Percentiles rank a stretch among this genome's conserved stretches.
These are phyloP conservation scores for Linderniella brevidens DNA, from an alignment of 257 asterid species.

Conservation along the genomic window DNA sequence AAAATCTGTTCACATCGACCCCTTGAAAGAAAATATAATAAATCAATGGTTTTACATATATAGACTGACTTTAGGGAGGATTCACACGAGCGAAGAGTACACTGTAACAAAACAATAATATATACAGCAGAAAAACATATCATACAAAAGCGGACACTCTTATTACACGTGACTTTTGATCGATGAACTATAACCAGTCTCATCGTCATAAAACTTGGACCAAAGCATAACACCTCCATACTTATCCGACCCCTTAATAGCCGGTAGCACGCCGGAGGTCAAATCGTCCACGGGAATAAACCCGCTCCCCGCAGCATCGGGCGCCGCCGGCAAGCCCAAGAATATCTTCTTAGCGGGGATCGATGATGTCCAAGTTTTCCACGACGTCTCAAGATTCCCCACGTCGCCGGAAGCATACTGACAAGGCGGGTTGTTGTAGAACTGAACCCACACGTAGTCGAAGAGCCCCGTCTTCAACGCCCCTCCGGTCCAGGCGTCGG, in stretches of 20 bases:
- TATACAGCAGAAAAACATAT: too few species aligned
- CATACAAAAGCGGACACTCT: too few species aligned
- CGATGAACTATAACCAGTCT: conserved; percentile 29
- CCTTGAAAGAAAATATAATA: too few species aligned
- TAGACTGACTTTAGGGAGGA: too few species aligned
- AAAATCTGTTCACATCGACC: too few species aligned
- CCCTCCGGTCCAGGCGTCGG: conserved; percentile 28
- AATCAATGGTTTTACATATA: too few species aligned
- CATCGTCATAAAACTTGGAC: conserved; percentile 53
- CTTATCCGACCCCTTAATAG: conserved; percentile 22
- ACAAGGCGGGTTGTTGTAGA: conserved; percentile 53
- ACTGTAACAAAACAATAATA: too few species aligned
- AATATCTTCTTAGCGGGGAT: conserved; percentile 25
- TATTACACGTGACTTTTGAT: conserved; percentile 20
- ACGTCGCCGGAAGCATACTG: conserved; percentile 27
- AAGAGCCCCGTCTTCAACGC: conserved; percentile 36
- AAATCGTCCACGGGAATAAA: conserved; percentile 33
- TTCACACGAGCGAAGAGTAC: too few species aligned
- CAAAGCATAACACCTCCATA: conserved; percentile 81
- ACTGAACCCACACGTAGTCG: conserved; percentile 63
- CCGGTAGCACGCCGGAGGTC: conserved; percentile 32
- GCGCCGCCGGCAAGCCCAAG: conserved; percentile 48
- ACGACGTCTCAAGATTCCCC: conserved; percentile 18
- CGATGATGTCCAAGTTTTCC: conserved; percentile 31
- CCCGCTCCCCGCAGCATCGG: conserved; percentile 55